Percentiles rank a stretch among this genome's conserved stretches.
These are phyloP conservation scores for Trichoderma brevicompactum DNA, from an alignment of 2,329 filamentous ascomycete species.

Conservation along the genomic window DNA sequence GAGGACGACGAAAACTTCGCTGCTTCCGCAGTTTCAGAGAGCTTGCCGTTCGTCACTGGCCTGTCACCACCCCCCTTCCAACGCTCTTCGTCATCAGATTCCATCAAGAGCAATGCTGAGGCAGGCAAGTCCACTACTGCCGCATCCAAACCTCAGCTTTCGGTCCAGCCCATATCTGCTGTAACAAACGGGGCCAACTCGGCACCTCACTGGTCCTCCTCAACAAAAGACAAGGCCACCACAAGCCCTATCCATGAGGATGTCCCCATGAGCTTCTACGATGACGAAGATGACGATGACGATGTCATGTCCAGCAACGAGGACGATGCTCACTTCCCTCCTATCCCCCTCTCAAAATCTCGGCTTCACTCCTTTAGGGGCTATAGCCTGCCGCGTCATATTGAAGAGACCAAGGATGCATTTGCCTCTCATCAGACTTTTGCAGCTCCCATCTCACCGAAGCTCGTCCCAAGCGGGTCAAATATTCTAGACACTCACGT, in stretches of 20 bases:
- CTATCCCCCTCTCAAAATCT: neutral
- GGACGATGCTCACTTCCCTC: conserved; percentile 37
- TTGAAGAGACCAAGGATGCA: conserved; percentile 34
- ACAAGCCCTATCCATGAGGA: conserved; percentile 47
- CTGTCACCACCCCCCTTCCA: conserved; percentile 59
- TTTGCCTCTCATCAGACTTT: conserved; percentile 33
- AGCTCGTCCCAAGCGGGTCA: conserved; percentile 36
- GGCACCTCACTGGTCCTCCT: conserved; percentile 37
- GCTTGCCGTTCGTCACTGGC: conserved; percentile 48
- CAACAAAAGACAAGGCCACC: conserved; percentile 12
- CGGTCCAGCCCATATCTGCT: conserved; percentile 25
- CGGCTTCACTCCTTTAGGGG: conserved; percentile 37
- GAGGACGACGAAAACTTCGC: conserved; percentile 69
- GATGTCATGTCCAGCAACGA: conserved; percentile 46
- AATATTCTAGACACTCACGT: conserved; percentile 43
- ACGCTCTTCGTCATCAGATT: conserved; percentile 42
- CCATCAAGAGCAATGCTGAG: conserved; percentile 33
- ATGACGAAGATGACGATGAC: conserved; percentile 49
- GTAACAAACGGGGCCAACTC: neutral
- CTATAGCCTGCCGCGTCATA: conserved; percentile 54
- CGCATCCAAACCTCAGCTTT: neutral
- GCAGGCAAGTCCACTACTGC: conserved; percentile 25
- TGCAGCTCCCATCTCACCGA: conserved; percentile 34
- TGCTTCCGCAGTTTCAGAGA: conserved; percentile 54
- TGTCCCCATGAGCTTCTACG: conserved; percentile 53